Conservation (phyloP, 2,329 filamentous ascomycete genomes). For the Claviceps spartinae region DNA sequence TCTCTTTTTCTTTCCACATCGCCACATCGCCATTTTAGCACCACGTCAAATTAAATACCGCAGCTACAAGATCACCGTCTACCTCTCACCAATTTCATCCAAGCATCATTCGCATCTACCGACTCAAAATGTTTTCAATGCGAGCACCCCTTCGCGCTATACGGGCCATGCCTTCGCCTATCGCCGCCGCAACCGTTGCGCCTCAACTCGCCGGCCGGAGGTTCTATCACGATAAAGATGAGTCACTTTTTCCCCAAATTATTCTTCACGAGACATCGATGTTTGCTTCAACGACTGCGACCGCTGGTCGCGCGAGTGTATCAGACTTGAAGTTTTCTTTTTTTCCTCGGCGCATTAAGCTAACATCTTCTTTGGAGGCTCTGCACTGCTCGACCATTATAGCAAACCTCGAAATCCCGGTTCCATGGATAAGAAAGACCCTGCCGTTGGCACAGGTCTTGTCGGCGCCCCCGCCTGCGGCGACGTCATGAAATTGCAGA, state of each 20-base stretch:
- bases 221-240: conserved; percentile 35
- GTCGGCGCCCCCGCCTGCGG: conserved; percentile 81
- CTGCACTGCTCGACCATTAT: conserved; percentile 31
- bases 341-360: not conserved
- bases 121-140: conserved; percentile 8
- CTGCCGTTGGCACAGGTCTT: conserved; percentile 78
- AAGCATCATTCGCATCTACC: not conserved
- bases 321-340: not conserved
- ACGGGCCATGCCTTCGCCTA: conserved; percentile 8
- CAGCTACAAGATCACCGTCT: not conserved
- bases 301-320: not conserved
- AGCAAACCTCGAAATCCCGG: conserved; percentile 41
- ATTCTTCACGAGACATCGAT: no score
- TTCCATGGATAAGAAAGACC: conserved; percentile 56
- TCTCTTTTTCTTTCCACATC: not conserved
- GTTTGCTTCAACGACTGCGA: not conserved
- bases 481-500: conserved; percentile 73
- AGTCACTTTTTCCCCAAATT: not conserved
- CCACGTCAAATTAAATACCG: not conserved
- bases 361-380: conserved; percentile 1
- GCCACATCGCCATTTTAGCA: not conserved
- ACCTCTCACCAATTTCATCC: not conserved
- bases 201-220: conserved; percentile 24
- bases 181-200: conserved; percentile 5
- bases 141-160: conserved; percentile 7